phyloP scores from a whole-genome alignment of 768 basidiomycete species.

The Leucogyrophana mollusca region DNA sequence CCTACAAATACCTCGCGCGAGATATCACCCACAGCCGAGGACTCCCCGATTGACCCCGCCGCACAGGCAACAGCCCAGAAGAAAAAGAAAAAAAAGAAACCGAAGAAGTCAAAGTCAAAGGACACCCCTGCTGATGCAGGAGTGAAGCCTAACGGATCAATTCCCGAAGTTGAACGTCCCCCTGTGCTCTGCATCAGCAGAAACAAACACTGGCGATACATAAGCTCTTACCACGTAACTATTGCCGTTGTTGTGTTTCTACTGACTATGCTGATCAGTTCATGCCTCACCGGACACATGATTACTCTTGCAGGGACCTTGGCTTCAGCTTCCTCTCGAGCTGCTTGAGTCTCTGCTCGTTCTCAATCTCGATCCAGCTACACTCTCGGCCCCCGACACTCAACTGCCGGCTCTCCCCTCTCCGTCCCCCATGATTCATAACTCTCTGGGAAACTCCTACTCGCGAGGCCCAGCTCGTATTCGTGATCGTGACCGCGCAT shows the following conservation, averaged over 20 bases:
- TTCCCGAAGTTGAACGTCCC: constrained; percentile 47
- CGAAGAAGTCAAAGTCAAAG: constrained; percentile 53
- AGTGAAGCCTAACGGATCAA: constrained; percentile 28
- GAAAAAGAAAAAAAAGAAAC: constrained; percentile 72
- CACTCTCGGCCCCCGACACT: constrained; percentile 48
- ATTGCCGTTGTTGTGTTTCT: constrained; percentile 5
- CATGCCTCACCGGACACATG: neutral
- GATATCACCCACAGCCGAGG: constrained; percentile 17
- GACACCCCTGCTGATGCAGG: constrained; percentile 28
- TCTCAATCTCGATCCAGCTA: constrained; percentile 74
- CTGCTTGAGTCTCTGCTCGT: constrained; percentile 78
- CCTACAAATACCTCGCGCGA: constrained; percentile 22
- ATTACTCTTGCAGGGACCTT: constrained; percentile 63
- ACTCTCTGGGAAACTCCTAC: constrained; percentile 8
- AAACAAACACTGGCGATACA: constrained; percentile 94
- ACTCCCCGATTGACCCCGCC: constrained; percentile 17
- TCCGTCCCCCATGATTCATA: constrained; percentile 20
- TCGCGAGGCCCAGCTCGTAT: constrained; percentile 20
- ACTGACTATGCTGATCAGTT: constrained; percentile 2
- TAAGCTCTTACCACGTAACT: constrained; percentile 87
- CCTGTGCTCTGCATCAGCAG: constrained; percentile 83
- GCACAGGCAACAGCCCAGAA: constrained; percentile 39
- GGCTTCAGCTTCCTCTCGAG: constrained; percentile 87
- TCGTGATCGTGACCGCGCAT: constrained; percentile 44
- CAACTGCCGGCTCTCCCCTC: constrained; percentile 37